Evolutionary conservation across 2,329 filamentous ascomycete species (phyloP).

Genomic region (Coniochaeta sp.): DNA sequence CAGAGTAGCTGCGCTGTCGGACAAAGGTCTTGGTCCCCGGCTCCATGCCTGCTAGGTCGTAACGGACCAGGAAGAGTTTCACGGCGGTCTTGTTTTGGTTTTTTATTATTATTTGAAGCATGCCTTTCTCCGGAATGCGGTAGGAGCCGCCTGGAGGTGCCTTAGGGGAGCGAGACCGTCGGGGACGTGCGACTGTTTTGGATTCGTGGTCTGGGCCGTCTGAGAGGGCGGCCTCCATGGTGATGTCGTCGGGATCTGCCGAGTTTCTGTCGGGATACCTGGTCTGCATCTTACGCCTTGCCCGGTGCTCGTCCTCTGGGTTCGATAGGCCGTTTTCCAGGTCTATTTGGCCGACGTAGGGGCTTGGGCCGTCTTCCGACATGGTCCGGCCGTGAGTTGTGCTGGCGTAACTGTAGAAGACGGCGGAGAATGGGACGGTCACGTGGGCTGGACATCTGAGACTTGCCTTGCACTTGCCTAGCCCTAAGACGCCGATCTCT

Average conservation of each 20-base stretch:
- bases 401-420: conserved; percentile 87
- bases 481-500: conserved; percentile 88
- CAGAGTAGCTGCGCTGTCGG: conserved; percentile 86
- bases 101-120: conserved; percentile 94
- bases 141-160: conserved; percentile 83
- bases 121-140: conserved; percentile 86
- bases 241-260: conserved; percentile 15
- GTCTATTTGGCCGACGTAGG: conserved; percentile 90
- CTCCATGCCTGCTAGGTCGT: conserved; percentile 88
- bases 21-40: conserved; percentile 93
- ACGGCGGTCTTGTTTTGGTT: conserved; percentile 98
- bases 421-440: conserved; percentile 82
- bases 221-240: conserved; percentile 13
- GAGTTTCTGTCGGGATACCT: conserved; percentile 30
- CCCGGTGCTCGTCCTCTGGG: conserved; percentile 36
- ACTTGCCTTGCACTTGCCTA: conserved; percentile 79
- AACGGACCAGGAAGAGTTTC: conserved; percentile 89
- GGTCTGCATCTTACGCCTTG: conserved; percentile 39
- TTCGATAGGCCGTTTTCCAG: conserved; percentile 70
- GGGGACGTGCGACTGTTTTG: conserved; percentile 32
- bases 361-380: conserved; percentile 80
- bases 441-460: conserved; percentile 85
- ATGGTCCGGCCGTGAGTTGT: conserved; percentile 56
- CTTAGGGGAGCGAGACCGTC: conserved; percentile 41
- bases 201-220: conserved; percentile 10